Percentiles rank a stretch among this genome's conserved stretches.
phyloP scores from a whole-genome alignment of 83 land plant genomes.

The Isoetes engelmannii region DNA sequence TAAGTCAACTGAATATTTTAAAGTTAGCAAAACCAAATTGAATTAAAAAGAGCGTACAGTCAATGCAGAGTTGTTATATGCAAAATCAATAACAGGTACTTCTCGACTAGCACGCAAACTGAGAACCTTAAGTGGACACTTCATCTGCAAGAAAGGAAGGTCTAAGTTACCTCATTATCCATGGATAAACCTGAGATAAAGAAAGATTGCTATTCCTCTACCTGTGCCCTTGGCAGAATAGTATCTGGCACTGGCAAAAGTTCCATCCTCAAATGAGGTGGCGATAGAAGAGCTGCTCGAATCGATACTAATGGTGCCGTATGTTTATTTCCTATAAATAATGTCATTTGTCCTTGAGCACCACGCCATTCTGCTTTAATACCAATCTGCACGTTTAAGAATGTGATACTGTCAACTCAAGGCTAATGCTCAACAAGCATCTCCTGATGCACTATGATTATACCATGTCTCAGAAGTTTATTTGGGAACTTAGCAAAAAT shows the following conservation, averaged over 20 bases:
- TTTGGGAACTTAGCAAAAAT: neutral
- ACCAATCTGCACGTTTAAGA: slow-evolving; percentile 57
- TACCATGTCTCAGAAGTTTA: neutral
- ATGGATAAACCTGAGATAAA: neutral
- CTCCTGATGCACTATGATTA: neutral
- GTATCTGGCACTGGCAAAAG: slow-evolving; percentile 86
- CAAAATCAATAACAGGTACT: slow-evolving; percentile 85
- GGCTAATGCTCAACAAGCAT: slow-evolving; percentile 6
- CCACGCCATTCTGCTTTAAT: slow-evolving; percentile 93
- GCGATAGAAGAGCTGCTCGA: slow-evolving; percentile 61
- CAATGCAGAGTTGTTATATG: slow-evolving; percentile 56
- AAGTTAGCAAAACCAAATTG: neutral
- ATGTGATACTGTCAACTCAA: neutral
- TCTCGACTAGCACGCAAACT: slow-evolving; percentile 87
- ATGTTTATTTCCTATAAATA: slow-evolving; percentile 90
- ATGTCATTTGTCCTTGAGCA: slow-evolving; percentile 78
- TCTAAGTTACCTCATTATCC: neutral
- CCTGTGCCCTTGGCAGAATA: slow-evolving; percentile 98
- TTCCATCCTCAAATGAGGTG: slow-evolving; percentile 72
- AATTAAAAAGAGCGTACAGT: slow-evolving; percentile 37
- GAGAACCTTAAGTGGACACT: slow-evolving; percentile 86
- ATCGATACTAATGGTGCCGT: slow-evolving; percentile 70
- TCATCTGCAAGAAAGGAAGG: slow-evolving; percentile 51
- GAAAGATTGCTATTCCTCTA: slow-evolving; percentile 8
- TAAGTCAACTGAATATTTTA: neutral